Evolutionary conservation across 1,284 basidiomycete species (phyloP), one percentile per base, ranked within the genome.

Genomic region (Tremellales sp.): DNA sequence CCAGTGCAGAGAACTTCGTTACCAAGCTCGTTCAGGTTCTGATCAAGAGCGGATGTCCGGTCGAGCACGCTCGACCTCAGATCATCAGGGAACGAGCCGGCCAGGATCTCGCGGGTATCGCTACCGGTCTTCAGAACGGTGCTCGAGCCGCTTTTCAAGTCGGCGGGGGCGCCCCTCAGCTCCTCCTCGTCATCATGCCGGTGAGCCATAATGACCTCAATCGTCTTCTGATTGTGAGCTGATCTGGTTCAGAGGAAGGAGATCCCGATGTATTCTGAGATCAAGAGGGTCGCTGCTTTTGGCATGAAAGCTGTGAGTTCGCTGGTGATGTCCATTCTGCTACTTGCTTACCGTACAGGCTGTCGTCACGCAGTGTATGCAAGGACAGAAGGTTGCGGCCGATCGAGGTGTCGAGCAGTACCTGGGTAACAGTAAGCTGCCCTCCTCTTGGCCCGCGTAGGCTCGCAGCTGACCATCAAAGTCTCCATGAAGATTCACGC

Each of bases 371-470:
- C 74, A 75, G 61, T 76, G 63, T 59, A 70, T 58, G 35, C 76
- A 61, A 50, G 62, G 52, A 29, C 53, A 26, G 56, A 78, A 72
- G 69, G 64, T 70, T 54, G 60, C 40, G 48, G 64, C 48, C 37
- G 68, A 72, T 39, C 56, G 65, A 24, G 69, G 69, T n/a, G 46
- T 73, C 7, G 69, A 68, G n/a, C 77, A 78, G 61, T 78, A 78
- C 65, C 68, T 67, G 19, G 73, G 68, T 43, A 75, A 75, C 46
- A 66, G 65, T 47, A 47, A 62, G 56, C 50, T 11, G 10, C 29
- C 12, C 12, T 7, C 36, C 36, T n/a, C 36, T 17, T n/a, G 7
- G 10, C 8, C 12, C 17, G 36, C 36, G 17, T 21, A 8, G 4
- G 13, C 5, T 13, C 22, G 33, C 41, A 12, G 19, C n/a, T 37